These are phyloP conservation scores for Lactarius tabidus DNA, from an alignment of 768 basidiomycete species.

Conservation along the genomic window DNA sequence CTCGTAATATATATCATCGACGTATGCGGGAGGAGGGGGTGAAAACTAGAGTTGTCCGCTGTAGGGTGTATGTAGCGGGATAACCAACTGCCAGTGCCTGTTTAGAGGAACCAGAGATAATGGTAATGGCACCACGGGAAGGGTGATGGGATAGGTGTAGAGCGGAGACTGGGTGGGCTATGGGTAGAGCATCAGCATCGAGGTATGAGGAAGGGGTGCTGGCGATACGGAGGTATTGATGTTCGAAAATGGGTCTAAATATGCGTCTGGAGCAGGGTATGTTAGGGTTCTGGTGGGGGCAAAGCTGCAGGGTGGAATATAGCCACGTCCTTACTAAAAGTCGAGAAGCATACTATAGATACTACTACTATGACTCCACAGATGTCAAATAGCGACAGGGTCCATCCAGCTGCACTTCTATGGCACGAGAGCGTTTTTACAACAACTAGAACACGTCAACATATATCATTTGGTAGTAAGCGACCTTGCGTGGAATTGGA, in stretches of 20 bases:
- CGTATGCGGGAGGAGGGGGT: conserved; percentile 20
- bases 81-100: conserved; percentile 9
- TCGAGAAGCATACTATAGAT: too few relatives aligned
- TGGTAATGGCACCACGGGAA: conserved; percentile 12
- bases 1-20: conserved; percentile 31
- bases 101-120: conserved; percentile 41
- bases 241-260: neutral
- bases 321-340: too few relatives aligned
- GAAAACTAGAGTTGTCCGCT: conserved; percentile 33
- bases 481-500: neutral
- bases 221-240: conserved; percentile 27
- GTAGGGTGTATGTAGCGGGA: conserved; percentile 28
- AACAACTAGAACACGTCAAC: neutral
- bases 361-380: too few relatives aligned
- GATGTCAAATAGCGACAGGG: too few relatives aligned
- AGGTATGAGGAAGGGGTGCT: conserved; percentile 11
- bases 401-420: too few relatives aligned
- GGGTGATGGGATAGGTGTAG: conserved; percentile 34
- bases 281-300: conserved; percentile 27
- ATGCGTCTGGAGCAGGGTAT: conserved; percentile 5
- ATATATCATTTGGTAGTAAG: too few relatives aligned
- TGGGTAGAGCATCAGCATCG: conserved; percentile 26
- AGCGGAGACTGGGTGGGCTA: conserved; percentile 31
- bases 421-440: neutral
- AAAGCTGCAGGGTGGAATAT: conserved; percentile 60